A percentile compares a stretch with the other conserved stretches of the same genome.
Conservation (phyloP, 345 rosid species). For the Arabidopsis suecica region DNA sequence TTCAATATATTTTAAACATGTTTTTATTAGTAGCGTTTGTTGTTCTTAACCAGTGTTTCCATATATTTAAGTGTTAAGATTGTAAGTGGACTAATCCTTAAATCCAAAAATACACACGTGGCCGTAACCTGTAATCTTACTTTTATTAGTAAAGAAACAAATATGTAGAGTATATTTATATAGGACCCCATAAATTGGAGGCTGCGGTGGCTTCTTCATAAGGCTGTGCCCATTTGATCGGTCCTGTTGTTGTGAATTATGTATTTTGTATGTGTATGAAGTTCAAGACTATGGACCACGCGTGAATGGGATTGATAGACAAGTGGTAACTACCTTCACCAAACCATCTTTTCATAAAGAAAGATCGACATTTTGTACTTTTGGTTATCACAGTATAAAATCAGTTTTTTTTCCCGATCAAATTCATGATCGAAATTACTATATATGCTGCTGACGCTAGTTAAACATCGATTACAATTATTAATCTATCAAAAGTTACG, state of each 20-base stretch:
- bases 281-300: slow-evolving; percentile 26
- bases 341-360: slow-evolving; percentile 34
- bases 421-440: background rate
- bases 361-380: slow-evolving; percentile 12
- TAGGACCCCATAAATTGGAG: slow-evolving; percentile 20
- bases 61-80: background rate
- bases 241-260: slow-evolving; percentile 18
- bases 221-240: slow-evolving; percentile 29
- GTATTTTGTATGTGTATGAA: slow-evolving; percentile 11
- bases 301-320: slow-evolving; percentile 29
- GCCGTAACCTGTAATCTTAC: background rate
- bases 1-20: background rate
- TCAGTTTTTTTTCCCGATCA: background rate
- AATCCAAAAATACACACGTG: slow-evolving; percentile 7
- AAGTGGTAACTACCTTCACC: slow-evolving; percentile 37
- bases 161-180: background rate
- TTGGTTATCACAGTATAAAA: background rate
- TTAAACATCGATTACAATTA: background rate
- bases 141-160: background rate
- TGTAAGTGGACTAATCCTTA: background rate
- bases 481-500: background rate
- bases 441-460: background rate
- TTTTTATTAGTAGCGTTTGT: background rate
- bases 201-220: slow-evolving; percentile 26
- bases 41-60: slow-evolving; percentile 9